Base-by-base conservation (phyloP, 1,139 yeast species). In the Ogataea hybrid region DNA sequence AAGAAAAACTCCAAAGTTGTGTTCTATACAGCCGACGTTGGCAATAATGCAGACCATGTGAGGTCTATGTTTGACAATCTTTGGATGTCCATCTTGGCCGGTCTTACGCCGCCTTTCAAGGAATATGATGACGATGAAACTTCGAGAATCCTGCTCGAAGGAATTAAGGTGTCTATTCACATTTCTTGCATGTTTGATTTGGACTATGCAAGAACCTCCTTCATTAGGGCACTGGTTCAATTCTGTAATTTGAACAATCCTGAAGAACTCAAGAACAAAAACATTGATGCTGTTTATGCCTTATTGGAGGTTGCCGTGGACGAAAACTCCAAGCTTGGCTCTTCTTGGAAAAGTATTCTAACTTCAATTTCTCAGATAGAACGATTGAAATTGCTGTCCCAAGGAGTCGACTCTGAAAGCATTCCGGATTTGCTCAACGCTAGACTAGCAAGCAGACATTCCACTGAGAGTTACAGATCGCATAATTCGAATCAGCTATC, bases 61-160 rank as follows among this genome's bases (percentile, higher is more conserved):
- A 84, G 79, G 57, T 92, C 97, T 1, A 87, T 94, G 60, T 90
- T 92, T 65, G 97, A 90, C 56, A 88, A 88, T 11, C 70, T 87
- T 37, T 94, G 99, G 99, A 89, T 92, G 97, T 88, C 97, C 0
- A 77, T 92, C 41, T 71, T 92, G 52, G 98, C 97, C 5, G 97
- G 96, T 0, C 72, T 94, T 41, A 88, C 97, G 0, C 94, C 95
- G 3, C 95, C 96, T 4, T 88, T 90, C 66, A 89, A 85, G 59
- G 96, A 87, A 47, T 82, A 84, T 48, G 94, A 87, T 50, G 96
- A 89, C 52, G 73, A 74, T 12, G 92, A 82, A 38, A 78, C 86
- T 5, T 73, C 85, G n/a, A 74, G 71, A 44, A 63, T 75, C 5
- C 84, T 96, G 54, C 69, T 94, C 45, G 95, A 87, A 52, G 98